phyloP scores from a whole-genome alignment of 2,329 filamentous ascomycete genomes.

The Fusarium sp. region DNA sequence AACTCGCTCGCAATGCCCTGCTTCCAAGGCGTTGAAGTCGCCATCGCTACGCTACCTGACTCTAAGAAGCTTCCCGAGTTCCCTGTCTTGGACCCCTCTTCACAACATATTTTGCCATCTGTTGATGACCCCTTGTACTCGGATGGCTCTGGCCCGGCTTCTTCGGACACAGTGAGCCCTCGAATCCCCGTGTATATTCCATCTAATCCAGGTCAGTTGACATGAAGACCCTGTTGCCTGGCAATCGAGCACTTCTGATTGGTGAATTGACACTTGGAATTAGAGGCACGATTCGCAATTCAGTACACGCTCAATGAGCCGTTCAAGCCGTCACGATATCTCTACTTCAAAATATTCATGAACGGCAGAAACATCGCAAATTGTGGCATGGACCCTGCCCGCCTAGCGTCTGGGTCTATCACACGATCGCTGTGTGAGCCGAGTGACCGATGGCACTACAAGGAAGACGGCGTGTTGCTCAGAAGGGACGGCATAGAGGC shows the following conservation, averaged over 20 bases:
- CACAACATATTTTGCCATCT: constrained; percentile 48
- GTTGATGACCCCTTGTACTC: constrained; percentile 27
- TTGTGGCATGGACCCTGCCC: constrained; percentile 59
- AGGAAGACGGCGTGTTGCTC: constrained; percentile 47
- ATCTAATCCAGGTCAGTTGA: constrained; percentile 58
- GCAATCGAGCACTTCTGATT: neutral
- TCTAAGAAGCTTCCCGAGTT: constrained; percentile 59
- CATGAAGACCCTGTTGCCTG: neutral
- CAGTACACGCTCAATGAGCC: constrained; percentile 55
- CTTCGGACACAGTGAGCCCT: constrained; percentile 45
- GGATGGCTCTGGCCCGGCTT: constrained; percentile 14
- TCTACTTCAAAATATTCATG: constrained; percentile 65
- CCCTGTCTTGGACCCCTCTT: constrained; percentile 62
- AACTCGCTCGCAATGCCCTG: constrained; percentile 54
- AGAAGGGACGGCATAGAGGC: constrained; percentile 56
- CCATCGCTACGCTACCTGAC: constrained; percentile 51
- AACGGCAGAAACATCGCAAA: constrained; percentile 62
- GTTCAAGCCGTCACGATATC: constrained; percentile 49
- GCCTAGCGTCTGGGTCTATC: constrained; percentile 51
- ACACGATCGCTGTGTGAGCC: constrained; percentile 61
- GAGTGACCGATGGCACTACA: constrained; percentile 52
- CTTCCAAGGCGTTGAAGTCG: constrained; percentile 59
- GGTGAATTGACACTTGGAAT: constrained; percentile 6
- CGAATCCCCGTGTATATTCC: constrained; percentile 65
- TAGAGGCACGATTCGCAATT: constrained; percentile 63